Conservation (phyloP, 2,329 filamentous ascomycete species). For the Tolypocladium tropicale region DNA sequence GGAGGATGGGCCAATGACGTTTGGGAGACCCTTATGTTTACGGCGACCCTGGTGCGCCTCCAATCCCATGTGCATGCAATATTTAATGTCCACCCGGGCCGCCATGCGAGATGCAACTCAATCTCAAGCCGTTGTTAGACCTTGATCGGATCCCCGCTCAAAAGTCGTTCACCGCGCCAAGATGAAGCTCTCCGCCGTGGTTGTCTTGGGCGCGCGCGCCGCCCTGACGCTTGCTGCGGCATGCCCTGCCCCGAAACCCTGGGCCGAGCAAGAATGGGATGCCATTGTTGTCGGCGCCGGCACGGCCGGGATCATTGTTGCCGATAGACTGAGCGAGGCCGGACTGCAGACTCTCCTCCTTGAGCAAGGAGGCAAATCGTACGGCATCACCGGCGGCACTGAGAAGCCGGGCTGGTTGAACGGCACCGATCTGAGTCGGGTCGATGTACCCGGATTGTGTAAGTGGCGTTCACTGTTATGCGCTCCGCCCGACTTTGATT, state of each 20-base stretch:
- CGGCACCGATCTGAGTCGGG: conserved; percentile 35
- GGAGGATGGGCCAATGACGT: not conserved
- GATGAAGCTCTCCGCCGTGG: not conserved
- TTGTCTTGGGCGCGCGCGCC: not conserved
- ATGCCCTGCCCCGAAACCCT: conserved; percentile 1
- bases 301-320: conserved; percentile 41
- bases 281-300: conserved; percentile 38
- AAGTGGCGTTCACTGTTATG: conserved; percentile 5
- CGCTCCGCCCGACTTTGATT: too few species aligned
- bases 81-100: not conserved
- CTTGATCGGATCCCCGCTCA: not conserved
- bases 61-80: not conserved
- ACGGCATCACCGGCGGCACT: conserved; percentile 35
- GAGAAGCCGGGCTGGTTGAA: conserved; percentile 37
- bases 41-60: not conserved
- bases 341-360: conserved; percentile 41
- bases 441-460: conserved; percentile 42
- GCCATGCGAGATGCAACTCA: not conserved
- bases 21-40: not conserved
- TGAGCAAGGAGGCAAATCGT: conserved; percentile 39
- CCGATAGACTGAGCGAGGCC: conserved; percentile 38
- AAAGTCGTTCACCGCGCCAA: not conserved
- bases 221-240: not conserved
- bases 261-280: conserved; percentile 10
- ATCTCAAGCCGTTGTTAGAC: not conserved